These are phyloP conservation scores for Geranium rotundifolium DNA, from an alignment of 345 rosid genomes.

Conservation along the genomic window DNA sequence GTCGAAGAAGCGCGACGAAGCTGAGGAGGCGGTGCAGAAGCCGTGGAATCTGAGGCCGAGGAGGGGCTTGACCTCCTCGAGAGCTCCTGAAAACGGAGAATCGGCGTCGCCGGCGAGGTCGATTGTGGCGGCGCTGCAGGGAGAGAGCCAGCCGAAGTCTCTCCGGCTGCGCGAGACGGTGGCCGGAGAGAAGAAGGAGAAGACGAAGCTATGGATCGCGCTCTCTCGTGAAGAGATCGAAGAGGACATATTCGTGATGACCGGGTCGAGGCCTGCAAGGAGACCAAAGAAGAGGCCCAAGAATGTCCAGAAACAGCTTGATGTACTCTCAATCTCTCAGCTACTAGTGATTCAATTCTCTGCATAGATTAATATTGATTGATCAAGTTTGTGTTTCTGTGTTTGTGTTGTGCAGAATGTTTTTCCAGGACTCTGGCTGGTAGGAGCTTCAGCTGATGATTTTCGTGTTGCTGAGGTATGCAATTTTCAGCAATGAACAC, in stretches of 20 bases:
- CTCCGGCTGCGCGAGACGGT: constrained; percentile 42
- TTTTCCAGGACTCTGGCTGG: constrained; percentile 85
- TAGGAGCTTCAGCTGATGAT: constrained; percentile 65
- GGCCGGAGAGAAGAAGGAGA: constrained; percentile 38
- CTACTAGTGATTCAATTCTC: not conserved
- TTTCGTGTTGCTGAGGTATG: constrained; percentile 12
- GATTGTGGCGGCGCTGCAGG: constrained; percentile 4
- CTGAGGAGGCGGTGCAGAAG: constrained; percentile 32
- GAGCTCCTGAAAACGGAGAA: constrained; percentile 5
- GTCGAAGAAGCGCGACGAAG: constrained; percentile 24
- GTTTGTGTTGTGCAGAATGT: constrained; percentile 29
- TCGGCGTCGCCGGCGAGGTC: constrained; percentile 10
- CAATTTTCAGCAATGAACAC: too few relatives aligned
- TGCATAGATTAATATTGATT: not conserved
- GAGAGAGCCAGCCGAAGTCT: constrained; percentile 48
- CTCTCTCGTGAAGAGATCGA: constrained; percentile 81
- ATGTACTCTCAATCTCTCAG: constrained; percentile 29
- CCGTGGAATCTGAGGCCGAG: constrained; percentile 86
- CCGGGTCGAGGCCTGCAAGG: constrained; percentile 71
- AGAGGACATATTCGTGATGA: constrained; percentile 77
- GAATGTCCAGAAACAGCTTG: constrained; percentile 63
- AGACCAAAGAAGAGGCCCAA: constrained; percentile 70
- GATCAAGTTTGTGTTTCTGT: not conserved
- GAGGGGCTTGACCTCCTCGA: constrained; percentile 8
- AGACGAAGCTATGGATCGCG: constrained; percentile 61